A percentile compares a stretch with the other conserved stretches of the same genome.
Evolutionary conservation across 2,329 filamentous ascomycete genomes (phyloP).

Genomic region (Thelonectria blattea): DNA sequence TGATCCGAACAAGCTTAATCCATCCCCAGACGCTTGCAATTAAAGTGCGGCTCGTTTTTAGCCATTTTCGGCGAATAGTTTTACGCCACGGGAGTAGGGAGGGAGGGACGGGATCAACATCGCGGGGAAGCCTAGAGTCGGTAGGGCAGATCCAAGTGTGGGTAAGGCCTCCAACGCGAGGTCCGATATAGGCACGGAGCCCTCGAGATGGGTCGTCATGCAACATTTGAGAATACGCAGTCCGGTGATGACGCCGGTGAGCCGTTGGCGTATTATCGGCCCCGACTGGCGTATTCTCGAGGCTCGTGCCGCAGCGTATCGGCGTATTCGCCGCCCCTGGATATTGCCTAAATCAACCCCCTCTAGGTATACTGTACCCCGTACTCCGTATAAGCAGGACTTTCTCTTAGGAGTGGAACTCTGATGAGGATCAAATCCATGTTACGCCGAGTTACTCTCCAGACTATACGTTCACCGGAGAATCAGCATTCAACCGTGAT

Average conservation of each 20-base stretch:
- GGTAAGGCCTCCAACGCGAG: background rate
- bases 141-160: background rate
- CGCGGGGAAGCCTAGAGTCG: background rate
- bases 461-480: too few relatives aligned
- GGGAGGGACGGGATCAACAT: background rate
- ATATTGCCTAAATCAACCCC: background rate
- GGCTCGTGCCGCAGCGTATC: background rate
- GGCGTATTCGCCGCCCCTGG: background rate
- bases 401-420: background rate
- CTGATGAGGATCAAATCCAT: background rate
- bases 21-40: background rate
- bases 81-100: background rate
- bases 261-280: slow-evolving; percentile 7
- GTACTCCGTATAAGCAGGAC: background rate
- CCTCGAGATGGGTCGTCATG: background rate
- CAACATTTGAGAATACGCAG: background rate
- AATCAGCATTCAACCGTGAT: too few relatives aligned
- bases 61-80: background rate
- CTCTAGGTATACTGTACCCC: too few relatives aligned
- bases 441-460: too few relatives aligned
- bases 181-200: background rate
- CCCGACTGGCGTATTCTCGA: slow-evolving; percentile 8
- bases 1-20: too few relatives aligned
- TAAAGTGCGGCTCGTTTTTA: background rate
- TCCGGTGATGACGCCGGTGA: background rate